Evolutionary conservation across 441 rosid species (phyloP).

Genomic region (Populus hybrid): DNA sequence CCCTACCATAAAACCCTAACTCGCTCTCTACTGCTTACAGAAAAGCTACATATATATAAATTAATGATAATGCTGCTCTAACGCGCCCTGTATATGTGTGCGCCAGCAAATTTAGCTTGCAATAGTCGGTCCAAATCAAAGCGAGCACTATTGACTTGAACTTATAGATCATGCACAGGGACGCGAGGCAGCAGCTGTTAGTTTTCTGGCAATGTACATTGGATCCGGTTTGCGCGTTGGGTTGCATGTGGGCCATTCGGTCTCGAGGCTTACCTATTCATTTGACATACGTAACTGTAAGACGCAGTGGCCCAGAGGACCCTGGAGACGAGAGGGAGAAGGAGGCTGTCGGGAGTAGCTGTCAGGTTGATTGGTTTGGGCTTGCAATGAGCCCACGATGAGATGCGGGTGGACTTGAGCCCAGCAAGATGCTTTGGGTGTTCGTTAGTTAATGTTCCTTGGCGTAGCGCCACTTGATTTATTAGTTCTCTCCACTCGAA

Average conservation of each 20-base stretch:
- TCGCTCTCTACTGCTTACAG: constrained; percentile 10
- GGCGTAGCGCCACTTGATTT: background rate
- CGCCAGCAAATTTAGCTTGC: background rate
- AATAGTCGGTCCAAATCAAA: background rate
- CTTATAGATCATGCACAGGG: background rate
- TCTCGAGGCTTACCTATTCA: too few species aligned
- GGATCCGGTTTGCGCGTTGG: too few species aligned
- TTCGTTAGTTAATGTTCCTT: too few species aligned
- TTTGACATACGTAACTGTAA: too few species aligned
- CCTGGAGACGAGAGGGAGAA: background rate
- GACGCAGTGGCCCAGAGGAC: background rate
- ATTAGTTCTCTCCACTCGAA: too few species aligned
- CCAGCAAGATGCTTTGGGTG: background rate
- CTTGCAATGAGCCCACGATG: background rate
- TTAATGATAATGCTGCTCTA: constrained; percentile 10
- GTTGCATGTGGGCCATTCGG: background rate
- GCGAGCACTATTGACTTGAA: background rate
- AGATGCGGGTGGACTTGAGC: background rate
- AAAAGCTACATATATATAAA: background rate
- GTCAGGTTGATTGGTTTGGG: background rate
- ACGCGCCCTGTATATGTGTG: background rate
- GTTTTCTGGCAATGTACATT: background rate
- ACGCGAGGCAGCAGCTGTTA: background rate
- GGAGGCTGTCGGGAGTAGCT: background rate
- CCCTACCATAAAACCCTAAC: constrained; percentile 16